Conservation (phyloP, 179 eudicot species). For the Spinacia oleracea region DNA sequence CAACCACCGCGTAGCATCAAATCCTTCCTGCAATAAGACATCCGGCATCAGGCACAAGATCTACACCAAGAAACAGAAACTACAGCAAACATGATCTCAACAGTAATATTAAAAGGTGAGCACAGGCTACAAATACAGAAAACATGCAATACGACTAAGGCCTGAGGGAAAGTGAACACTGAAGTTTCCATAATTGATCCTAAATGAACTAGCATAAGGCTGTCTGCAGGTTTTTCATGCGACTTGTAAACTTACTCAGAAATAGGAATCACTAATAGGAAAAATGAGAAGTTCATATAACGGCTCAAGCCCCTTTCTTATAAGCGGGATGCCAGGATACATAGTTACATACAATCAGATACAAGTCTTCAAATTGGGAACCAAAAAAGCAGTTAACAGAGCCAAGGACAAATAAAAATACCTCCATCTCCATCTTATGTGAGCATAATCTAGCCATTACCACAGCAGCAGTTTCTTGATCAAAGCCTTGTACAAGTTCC, state of each 20-base stretch:
- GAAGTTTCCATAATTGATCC: neutral
- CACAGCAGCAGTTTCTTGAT: conserved; percentile 98
- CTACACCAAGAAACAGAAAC: neutral
- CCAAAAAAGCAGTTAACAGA: neutral
- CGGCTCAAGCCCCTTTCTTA: neutral
- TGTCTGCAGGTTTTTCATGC: neutral
- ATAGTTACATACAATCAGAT: neutral
- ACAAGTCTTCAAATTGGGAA: neutral
- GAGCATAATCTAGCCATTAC: conserved; percentile 92
- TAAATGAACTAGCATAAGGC: neutral
- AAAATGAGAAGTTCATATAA: conserved; percentile 14
- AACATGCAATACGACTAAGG: neutral
- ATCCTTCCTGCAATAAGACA: conserved; percentile 69
- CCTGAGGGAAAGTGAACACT: neutral
- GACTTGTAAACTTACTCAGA: neutral
- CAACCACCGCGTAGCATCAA: conserved; percentile 96
- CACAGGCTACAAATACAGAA: neutral
- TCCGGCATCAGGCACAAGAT: conserved; percentile 1
- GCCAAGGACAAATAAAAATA: conserved; percentile 30
- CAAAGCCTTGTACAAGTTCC: conserved; percentile 95
- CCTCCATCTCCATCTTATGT: conserved; percentile 97
- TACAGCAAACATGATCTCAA: neutral
- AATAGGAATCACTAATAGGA: neutral
- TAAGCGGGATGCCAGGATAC: neutral
- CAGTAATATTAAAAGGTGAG: neutral